A percentile compares a stretch with the other conserved stretches of the same genome.
These are phyloP conservation scores for Noccaea caerulescens DNA, from an alignment of 345 rosid species.

Conservation along the genomic window DNA sequence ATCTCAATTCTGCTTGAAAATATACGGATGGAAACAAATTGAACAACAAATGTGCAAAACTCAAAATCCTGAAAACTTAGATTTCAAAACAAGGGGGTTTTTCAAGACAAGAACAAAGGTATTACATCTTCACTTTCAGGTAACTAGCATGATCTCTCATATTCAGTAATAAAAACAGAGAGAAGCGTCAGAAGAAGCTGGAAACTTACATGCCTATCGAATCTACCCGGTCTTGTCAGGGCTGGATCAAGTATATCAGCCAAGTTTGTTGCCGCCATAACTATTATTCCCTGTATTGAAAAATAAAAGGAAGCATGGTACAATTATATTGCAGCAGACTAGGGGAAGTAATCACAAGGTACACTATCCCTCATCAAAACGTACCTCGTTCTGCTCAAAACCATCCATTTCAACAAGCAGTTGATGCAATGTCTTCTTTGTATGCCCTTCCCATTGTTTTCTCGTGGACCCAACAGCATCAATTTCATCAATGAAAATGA, in stretches of 20 bases:
- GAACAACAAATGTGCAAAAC: neutral
- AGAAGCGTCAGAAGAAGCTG: constrained; percentile 38
- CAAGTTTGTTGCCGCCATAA: constrained; percentile 99
- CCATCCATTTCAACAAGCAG: constrained; percentile 99
- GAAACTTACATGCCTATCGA: constrained; percentile 91
- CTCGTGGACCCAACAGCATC: constrained; percentile 98
- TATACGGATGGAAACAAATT: neutral
- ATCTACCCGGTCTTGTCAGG: constrained; percentile 99
- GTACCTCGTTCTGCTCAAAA: constrained; percentile 97
- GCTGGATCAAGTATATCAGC: constrained; percentile 99
- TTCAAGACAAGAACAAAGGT: neutral
- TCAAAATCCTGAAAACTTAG: neutral
- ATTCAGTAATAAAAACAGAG: neutral
- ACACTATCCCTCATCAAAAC: constrained; percentile 6
- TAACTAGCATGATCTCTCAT: neutral
- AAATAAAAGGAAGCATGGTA: constrained; percentile 10
- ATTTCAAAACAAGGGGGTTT: constrained; percentile 12
- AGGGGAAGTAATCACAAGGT: constrained; percentile 14
- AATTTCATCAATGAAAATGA: constrained; percentile 96
- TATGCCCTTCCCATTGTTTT: constrained; percentile 99
- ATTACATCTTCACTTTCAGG: neutral
- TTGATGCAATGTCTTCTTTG: constrained; percentile 98
- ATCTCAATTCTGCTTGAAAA: constrained; percentile 1
- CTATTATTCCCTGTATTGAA: constrained; percentile 77
- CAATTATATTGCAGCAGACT: constrained; percentile 7